Evolutionary conservation across 1,139 yeast species (phyloP).

Genomic region (Cylindricascospora bacillispora): DNA sequence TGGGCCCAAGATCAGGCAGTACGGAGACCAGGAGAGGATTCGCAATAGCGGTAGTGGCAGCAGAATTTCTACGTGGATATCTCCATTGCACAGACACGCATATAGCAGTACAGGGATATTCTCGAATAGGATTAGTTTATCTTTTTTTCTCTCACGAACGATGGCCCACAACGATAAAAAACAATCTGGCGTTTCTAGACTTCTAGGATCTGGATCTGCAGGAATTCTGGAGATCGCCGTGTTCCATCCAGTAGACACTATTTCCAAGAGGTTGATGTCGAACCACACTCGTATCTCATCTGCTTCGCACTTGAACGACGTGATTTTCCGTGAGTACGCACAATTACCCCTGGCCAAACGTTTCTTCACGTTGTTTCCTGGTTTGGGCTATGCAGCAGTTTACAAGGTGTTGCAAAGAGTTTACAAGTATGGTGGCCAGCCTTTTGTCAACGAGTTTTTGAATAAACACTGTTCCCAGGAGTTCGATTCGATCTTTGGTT

Average conservation of each 20-base stretch:
- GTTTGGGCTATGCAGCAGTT: conserved; percentile 95
- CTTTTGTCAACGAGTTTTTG: conserved; percentile 90
- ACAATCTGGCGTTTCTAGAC: conserved; percentile 83
- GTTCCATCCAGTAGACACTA: conserved; percentile 97
- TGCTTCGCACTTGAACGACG: conserved; percentile 58
- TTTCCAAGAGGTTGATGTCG: conserved; percentile 95
- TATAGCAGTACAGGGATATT: no score
- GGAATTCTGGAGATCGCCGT: conserved; percentile 94
- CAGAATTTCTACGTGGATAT: no score
- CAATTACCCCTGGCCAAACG: conserved; percentile 56
- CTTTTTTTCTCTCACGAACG: no score
- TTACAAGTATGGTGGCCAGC: conserved; percentile 98
- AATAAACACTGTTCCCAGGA: conserved; percentile 56
- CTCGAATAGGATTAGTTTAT: no score
- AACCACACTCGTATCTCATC: conserved; percentile 67
- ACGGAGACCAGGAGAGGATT: no score
- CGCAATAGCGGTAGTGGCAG: no score
- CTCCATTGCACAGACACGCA: no score
- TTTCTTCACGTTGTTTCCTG: conserved; percentile 82
- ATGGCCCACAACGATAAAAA: conserved; percentile 52
- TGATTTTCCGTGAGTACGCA: conserved; percentile 79
- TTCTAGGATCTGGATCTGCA: conserved; percentile 93
- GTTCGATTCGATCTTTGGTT: conserved; percentile 72
- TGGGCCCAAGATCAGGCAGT: no score
- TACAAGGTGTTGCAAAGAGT: conserved; percentile 95